Percentiles rank a stretch among this genome's conserved stretches.
phyloP scores from a whole-genome alignment of 2,329 filamentous ascomycete species.

The Massarina eburnea region DNA sequence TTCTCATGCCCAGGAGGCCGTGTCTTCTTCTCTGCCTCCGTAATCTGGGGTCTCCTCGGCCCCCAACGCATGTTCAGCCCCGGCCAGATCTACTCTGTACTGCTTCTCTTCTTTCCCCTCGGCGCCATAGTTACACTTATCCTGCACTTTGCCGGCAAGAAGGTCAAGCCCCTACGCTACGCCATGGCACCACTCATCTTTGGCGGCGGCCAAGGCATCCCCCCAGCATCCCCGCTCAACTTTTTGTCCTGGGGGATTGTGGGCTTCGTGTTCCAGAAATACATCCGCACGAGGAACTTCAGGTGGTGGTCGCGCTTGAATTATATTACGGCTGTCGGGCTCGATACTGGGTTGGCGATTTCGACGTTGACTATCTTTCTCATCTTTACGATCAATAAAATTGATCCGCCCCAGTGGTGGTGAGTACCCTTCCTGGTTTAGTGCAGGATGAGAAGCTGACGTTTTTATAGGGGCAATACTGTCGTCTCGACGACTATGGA shows the following conservation, averaged over 20 bases:
- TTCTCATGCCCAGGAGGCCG: conserved; percentile 66
- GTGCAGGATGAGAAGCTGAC: not conserved
- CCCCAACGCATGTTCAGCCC: conserved; percentile 65
- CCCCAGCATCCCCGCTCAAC: conserved; percentile 46
- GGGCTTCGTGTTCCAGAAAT: conserved; percentile 27
- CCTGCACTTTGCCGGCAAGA: conserved; percentile 55
- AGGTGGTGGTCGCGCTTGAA: conserved; percentile 29
- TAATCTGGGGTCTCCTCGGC: conserved; percentile 69
- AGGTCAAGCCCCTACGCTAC: conserved; percentile 53
- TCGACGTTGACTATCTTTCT: conserved; percentile 31
- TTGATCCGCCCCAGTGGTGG: conserved; percentile 28
- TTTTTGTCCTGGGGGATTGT: conserved; percentile 28
- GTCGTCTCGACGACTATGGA: conserved; percentile 21
- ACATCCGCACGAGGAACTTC: conserved; percentile 19
- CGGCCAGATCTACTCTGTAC: conserved; percentile 61
- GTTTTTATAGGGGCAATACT: conserved; percentile 14
- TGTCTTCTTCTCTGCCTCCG: conserved; percentile 66
- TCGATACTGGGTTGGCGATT: conserved; percentile 29
- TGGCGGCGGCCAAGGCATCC: conserved; percentile 60
- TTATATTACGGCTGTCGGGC: conserved; percentile 25
- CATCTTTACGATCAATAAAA: conserved; percentile 21
- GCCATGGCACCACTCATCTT: conserved; percentile 66
- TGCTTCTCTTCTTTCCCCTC: conserved; percentile 62
- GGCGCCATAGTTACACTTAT: conserved; percentile 57
- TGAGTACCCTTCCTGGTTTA: conserved; percentile 3